Percentiles rank a stretch among this genome's conserved stretches.
These are phyloP conservation scores for Corymbia citriodora DNA, from an alignment of 441 rosid species.

Conservation along the genomic window DNA sequence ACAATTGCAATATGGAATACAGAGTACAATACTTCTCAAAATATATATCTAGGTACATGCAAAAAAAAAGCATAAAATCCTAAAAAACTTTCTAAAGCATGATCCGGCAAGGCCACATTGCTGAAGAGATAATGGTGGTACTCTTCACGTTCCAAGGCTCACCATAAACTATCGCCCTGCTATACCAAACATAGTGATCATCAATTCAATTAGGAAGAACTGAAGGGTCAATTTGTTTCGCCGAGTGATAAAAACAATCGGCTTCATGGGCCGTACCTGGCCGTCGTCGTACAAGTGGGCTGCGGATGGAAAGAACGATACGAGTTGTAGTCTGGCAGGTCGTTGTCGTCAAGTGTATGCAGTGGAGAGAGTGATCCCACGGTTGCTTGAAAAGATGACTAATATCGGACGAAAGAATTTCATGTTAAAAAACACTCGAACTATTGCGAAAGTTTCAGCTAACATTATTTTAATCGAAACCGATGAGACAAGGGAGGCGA, in stretches of 20 bases:
- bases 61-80: neutral
- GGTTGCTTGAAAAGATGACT: neutral
- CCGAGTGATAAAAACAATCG: neutral
- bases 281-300: neutral
- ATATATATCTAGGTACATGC: neutral
- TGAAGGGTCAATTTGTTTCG: neutral
- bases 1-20: neutral
- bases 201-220: neutral
- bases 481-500: neutral
- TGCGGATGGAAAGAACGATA: neutral
- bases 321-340: neutral
- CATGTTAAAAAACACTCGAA: neutral
- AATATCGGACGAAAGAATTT: neutral
- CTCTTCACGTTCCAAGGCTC: neutral
- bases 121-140: neutral
- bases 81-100: neutral
- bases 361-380: neutral
- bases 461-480: neutral
- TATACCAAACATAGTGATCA: neutral
- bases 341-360: neutral
- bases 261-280: neutral
- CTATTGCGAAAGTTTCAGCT: neutral
- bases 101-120: fast-evolving
- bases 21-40: neutral
- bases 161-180: neutral